These are phyloP conservation scores for Penicillium ochrochloron DNA, from an alignment of 495 filamentous ascomycete species.

Conservation along the genomic window DNA sequence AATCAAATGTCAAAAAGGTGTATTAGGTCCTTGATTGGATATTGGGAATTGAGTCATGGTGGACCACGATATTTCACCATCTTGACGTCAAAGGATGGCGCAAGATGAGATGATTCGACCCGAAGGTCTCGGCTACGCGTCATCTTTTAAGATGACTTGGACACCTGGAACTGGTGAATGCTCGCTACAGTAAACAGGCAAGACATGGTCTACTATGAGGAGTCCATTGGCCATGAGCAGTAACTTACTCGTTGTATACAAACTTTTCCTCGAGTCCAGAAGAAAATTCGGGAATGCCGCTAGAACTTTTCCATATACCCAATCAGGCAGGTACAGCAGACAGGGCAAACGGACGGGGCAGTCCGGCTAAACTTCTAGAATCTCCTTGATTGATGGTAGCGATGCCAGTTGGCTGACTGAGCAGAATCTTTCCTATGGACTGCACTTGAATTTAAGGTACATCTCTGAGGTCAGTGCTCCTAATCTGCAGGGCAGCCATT, in stretches of 20 bases:
- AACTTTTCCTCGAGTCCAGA: not conserved
- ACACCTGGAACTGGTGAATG: not conserved
- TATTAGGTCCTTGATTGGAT: not conserved
- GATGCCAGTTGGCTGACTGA: not conserved
- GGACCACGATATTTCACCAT: not conserved
- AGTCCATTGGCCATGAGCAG: not conserved
- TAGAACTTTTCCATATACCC: not conserved
- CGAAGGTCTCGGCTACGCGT: not conserved
- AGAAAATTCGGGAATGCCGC: not conserved
- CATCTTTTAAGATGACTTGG: not conserved
- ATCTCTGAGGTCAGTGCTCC: slow-evolving; percentile 6
- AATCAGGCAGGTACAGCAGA: slow-evolving; percentile 8
- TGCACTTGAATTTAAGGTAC: slow-evolving; percentile 6
- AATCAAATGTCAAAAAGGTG: too few species aligned
- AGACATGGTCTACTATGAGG: not conserved
- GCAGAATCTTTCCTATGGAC: not conserved
- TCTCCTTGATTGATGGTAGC: not conserved
- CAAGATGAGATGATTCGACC: not conserved
- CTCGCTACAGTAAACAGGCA: not conserved
- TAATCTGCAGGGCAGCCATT: not conserved
- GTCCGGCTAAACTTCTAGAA: not conserved
- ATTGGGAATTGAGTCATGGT: not conserved
- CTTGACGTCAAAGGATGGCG: slow-evolving; percentile 2
- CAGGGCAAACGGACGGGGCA: not conserved
- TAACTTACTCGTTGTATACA: too few species aligned